Conservation (phyloP, 306 rosid genomes). For the Cicer chorassanicum region DNA sequence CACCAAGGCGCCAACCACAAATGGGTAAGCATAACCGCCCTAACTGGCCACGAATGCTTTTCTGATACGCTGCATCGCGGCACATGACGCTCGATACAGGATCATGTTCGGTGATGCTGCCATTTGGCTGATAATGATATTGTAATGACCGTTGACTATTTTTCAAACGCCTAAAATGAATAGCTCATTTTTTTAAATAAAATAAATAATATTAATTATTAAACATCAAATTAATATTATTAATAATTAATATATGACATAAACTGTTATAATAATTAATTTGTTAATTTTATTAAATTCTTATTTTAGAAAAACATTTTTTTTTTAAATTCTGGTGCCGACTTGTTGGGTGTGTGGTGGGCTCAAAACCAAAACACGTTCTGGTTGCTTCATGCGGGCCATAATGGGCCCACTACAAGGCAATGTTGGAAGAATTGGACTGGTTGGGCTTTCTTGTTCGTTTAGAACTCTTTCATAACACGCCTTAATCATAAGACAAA, state of each 20-base stretch:
- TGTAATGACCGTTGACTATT: not conserved
- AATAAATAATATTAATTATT: no score
- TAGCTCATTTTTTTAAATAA: no score
- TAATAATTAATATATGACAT: no score
- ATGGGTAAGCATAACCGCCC: slow-evolving; percentile 27
- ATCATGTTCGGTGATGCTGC: not conserved
- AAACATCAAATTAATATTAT: not conserved
- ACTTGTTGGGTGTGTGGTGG: slow-evolving; percentile 13
- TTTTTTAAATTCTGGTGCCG: not conserved
- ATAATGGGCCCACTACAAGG: slow-evolving; percentile 4
- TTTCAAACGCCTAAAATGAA: no score
- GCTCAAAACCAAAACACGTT: not conserved
- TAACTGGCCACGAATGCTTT: slow-evolving; percentile 37
- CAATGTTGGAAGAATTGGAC: not conserved
- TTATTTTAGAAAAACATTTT: no score
- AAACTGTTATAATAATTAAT: no score
- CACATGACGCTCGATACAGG: not conserved
- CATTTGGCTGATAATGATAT: slow-evolving; percentile 17
- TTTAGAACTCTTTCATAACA: not conserved
- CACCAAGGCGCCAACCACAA: slow-evolving; percentile 46
- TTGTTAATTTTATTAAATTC: no score
- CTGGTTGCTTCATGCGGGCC: slow-evolving; percentile 3
- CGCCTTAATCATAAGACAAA: no score
- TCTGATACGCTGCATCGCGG: not conserved
- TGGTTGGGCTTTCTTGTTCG: not conserved